Conservation (phyloP, 148 eudicot genomes). For the Nyssa sinensis region DNA sequence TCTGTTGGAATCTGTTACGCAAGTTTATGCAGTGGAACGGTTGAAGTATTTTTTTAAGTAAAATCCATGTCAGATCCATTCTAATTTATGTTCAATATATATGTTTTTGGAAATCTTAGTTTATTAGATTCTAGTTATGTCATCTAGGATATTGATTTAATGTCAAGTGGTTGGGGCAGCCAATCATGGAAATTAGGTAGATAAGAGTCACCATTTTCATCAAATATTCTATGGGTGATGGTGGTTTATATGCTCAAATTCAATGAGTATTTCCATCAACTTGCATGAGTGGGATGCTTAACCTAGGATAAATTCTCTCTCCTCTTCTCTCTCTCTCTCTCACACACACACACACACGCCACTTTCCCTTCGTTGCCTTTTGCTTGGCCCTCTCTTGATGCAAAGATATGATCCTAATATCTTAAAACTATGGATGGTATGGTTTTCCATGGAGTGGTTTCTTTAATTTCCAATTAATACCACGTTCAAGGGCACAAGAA, state of each 20-base stretch:
- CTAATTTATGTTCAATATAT: neutral
- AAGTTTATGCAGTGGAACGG: neutral
- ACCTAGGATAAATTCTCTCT: neutral
- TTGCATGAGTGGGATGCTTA: constrained; percentile 14
- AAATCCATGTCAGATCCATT: neutral
- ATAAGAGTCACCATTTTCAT: constrained; percentile 8
- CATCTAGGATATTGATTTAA: neutral
- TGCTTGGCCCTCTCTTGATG: neutral
- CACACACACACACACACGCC: too few relatives aligned
- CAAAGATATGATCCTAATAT: neutral
- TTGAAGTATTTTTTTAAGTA: neutral
- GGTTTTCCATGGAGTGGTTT: neutral
- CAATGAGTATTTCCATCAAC: neutral
- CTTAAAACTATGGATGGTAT: neutral
- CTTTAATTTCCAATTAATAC: too few relatives aligned
- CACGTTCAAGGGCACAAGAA: too few relatives aligned
- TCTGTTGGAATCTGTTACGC: neutral
- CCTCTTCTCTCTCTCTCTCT: too few relatives aligned
- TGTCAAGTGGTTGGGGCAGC: constrained; percentile 10
- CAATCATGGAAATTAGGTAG: constrained; percentile 18
- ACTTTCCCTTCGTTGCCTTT: neutral
- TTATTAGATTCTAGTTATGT: neutral
- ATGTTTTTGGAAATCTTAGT: neutral
- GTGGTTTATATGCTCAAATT: neutral
- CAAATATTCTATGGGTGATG: neutral